Base-by-base conservation (phyloP, 768 basidiomycete species). In the Pleurotus djamor region DNA sequence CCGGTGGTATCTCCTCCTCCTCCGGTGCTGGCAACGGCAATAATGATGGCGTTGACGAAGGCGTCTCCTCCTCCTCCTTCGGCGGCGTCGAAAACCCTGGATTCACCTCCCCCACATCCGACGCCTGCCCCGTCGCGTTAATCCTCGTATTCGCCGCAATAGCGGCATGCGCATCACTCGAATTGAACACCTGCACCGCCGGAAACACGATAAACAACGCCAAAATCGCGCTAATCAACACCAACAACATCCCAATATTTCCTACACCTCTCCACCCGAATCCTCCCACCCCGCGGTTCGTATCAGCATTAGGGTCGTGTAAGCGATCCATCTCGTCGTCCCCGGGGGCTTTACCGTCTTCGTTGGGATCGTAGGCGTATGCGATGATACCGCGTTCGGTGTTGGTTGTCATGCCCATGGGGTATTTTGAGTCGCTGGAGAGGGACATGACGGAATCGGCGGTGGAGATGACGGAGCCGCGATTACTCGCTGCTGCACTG, bases 161-260 rank as follows among this genome's bases (percentile, higher is more conserved):
- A 38, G 79, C 67, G 57, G 63, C 59, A 36, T 71, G 74, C 28
- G 69, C 67, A 0, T 70, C 66, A 57, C 78, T 69, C 59, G 77
- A 68, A 6, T 64, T 66, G 63, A 77, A 78, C 48, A 78, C 82
- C 34, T 63, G 64, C 37, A 71, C 65, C n/a, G 94, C 79, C 0
- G 94, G 94, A 66, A 90, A 94, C 32, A 84, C 81, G 52, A 91
- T 83, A 69, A 96, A 96, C 3, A 96, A 76, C 17, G 69, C 69
- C 57, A 96, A 69, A 57, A 96, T 71, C 1, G 75, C 80, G 8
- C 68, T 21, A 17, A 90, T 70, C 61, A 96, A 77, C 16, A 87
- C 5, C 34, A 88, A 9, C 38, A 96, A 74, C 55, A 86, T 81
- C 35, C 82, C 73, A 43, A 94, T 66, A 72, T 94, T 96, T 61